phyloP scores from a whole-genome alignment of 345 rosid species.

The Gossypium mustelinum region DNA sequence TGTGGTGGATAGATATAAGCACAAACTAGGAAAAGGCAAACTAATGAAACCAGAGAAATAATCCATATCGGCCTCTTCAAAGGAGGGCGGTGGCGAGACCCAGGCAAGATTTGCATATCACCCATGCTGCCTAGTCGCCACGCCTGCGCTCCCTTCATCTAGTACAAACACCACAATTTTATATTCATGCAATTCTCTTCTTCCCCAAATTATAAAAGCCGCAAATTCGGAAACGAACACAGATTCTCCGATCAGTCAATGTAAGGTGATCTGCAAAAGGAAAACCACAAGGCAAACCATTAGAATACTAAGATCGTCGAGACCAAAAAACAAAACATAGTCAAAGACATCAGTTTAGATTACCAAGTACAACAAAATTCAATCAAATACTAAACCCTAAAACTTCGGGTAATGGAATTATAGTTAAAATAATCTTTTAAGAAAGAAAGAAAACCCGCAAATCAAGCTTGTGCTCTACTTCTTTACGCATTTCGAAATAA shows the following conservation, averaged over 20 bases:
- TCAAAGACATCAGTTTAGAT: background rate
- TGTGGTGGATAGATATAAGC: slow-evolving; percentile 83
- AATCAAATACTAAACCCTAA: background rate
- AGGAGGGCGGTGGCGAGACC: slow-evolving; percentile 60
- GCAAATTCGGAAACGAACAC: background rate
- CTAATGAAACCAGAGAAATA: slow-evolving; percentile 61
- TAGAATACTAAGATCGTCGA: background rate
- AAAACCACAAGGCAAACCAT: background rate
- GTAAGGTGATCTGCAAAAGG: slow-evolving; percentile 6
- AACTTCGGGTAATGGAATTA: background rate
- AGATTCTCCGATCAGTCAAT: background rate
- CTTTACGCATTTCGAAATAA: background rate
- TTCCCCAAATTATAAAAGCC: background rate
- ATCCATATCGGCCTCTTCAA: slow-evolving; percentile 83
- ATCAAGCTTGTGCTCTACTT: background rate
- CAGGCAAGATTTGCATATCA: slow-evolving; percentile 62
- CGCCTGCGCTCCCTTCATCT: slow-evolving; percentile 49
- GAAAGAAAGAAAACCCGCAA: too few species aligned
- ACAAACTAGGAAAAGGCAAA: slow-evolving; percentile 61
- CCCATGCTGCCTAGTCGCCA: slow-evolving; percentile 73
- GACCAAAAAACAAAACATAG: too few species aligned
- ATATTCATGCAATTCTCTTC: slow-evolving; percentile 26
- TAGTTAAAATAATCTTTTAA: background rate
- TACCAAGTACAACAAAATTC: background rate
- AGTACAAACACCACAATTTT: slow-evolving; percentile 34